These are phyloP conservation scores for Neonectria punicea DNA, from an alignment of 2,329 filamentous ascomycete species.

Conservation along the genomic window DNA sequence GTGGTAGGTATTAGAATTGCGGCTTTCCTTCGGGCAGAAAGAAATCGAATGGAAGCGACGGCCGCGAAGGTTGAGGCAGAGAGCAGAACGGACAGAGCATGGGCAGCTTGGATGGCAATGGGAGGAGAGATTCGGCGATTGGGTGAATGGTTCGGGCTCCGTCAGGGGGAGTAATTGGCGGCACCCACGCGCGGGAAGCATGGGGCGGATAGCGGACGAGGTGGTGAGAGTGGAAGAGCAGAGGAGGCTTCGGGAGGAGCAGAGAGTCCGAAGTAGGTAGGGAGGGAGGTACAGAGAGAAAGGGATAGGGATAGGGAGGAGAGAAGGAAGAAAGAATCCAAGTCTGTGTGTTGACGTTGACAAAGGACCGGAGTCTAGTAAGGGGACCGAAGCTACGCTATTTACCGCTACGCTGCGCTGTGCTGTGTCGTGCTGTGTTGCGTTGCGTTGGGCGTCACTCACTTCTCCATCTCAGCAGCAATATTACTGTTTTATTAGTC, in stretches of 20 bases:
- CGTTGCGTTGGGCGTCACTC: conserved; percentile 32
- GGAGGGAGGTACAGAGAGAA: background rate
- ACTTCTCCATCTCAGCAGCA: conserved; percentile 8
- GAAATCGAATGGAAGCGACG: background rate
- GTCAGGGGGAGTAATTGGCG: conserved; percentile 25
- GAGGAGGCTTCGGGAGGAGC: background rate
- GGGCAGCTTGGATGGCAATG: conserved; percentile 14
- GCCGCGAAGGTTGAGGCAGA: conserved; percentile 19
- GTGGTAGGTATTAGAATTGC: conserved; percentile 15
- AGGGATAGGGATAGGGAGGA: background rate
- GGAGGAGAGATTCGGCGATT: conserved; percentile 31
- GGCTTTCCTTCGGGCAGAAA: conserved; percentile 19
- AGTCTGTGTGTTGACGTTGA: conserved; percentile 28
- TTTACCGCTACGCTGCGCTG: conserved; percentile 18
- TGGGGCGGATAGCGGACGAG: conserved; percentile 12
- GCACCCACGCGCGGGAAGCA: conserved; percentile 21
- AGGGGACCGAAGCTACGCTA: conserved; percentile 19
- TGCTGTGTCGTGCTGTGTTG: conserved; percentile 18
- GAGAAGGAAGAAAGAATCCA: background rate
- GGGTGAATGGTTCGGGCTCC: conserved; percentile 32
- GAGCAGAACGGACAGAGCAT: background rate
- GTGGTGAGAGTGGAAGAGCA: background rate
- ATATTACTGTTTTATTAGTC: background rate
- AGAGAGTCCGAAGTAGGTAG: background rate
- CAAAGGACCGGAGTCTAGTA: conserved; percentile 27